Conservation (phyloP, 176 grass and related monocot species). For the Bothriochloa decipiens region DNA sequence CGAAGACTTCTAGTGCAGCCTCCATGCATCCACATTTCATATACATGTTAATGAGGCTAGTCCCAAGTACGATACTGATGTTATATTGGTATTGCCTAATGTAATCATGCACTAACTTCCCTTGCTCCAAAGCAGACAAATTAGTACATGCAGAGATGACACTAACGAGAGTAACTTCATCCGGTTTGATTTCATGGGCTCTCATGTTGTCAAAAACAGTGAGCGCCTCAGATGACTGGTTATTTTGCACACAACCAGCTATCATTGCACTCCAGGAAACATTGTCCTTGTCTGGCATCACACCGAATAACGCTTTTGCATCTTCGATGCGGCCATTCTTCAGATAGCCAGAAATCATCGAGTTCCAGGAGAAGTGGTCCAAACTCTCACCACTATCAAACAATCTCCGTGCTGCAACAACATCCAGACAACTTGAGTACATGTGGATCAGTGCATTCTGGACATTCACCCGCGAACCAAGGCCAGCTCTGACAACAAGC, state of each 20-base stretch:
- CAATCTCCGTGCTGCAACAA: slow-evolving; percentile 58
- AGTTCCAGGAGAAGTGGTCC: slow-evolving; percentile 89
- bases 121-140: slow-evolving; percentile 75
- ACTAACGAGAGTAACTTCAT: slow-evolving; percentile 72
- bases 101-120: slow-evolving; percentile 74
- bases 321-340: slow-evolving; percentile 61
- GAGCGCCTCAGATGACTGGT: slow-evolving; percentile 64
- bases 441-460: slow-evolving; percentile 83
- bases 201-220: slow-evolving; percentile 67
- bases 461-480: slow-evolving; percentile 62
- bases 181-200: slow-evolving; percentile 56
- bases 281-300: slow-evolving; percentile 67
- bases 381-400: slow-evolving; percentile 57
- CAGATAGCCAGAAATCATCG: slow-evolving; percentile 73
- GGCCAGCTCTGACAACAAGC: slow-evolving; percentile 57
- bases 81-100: slow-evolving; percentile 57
- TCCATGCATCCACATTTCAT: slow-evolving; percentile 84
- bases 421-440: slow-evolving; percentile 72
- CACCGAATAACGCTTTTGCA: slow-evolving; percentile 59
- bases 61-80: slow-evolving; percentile 63
- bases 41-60: slow-evolving; percentile 91
- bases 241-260: slow-evolving; percentile 72
- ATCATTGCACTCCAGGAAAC: slow-evolving; percentile 88
- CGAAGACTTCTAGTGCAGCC: slow-evolving; percentile 73
- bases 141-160: slow-evolving; percentile 75